phyloP scores from a whole-genome alignment of 768 basidiomycete species.

The Scleroderma bovista region DNA sequence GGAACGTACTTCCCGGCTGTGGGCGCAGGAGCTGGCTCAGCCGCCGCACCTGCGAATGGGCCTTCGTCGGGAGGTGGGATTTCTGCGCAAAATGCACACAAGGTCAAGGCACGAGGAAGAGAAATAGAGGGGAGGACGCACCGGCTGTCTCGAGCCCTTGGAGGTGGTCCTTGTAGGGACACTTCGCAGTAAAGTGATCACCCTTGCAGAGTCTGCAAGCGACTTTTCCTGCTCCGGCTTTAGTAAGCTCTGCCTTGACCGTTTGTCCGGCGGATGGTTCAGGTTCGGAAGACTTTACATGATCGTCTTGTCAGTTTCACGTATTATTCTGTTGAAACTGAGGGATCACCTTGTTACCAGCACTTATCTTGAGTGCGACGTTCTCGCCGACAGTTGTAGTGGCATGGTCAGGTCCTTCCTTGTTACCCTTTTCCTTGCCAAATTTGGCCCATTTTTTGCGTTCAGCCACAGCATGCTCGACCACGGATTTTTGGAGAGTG shows the following conservation, averaged over 20 bases:
- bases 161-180: constrained; percentile 95
- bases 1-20: constrained; percentile 86
- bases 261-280: constrained; percentile 62
- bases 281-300: constrained; percentile 49
- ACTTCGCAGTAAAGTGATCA: constrained; percentile 96
- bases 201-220: constrained; percentile 93
- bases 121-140: constrained; percentile 18
- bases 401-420: constrained; percentile 84
- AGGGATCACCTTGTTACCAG: constrained; percentile 53
- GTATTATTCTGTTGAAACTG: background rate
- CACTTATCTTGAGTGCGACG: constrained; percentile 55
- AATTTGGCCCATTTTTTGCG: constrained; percentile 93
- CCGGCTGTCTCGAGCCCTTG: constrained; percentile 65
- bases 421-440: constrained; percentile 83
- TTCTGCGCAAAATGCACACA: background rate
- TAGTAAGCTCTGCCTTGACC: constrained; percentile 60
- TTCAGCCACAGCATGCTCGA: constrained; percentile 93
- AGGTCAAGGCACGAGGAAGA: background rate
- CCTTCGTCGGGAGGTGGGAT: constrained; percentile 29
- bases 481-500: constrained; percentile 82
- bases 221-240: constrained; percentile 83
- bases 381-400: constrained; percentile 89
- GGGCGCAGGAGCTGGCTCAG: constrained; percentile 27
- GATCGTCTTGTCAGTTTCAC: background rate
- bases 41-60: constrained; percentile 34